These are phyloP conservation scores for Penicillium riverlandense DNA, from an alignment of 495 filamentous ascomycete species.

Conservation along the genomic window DNA sequence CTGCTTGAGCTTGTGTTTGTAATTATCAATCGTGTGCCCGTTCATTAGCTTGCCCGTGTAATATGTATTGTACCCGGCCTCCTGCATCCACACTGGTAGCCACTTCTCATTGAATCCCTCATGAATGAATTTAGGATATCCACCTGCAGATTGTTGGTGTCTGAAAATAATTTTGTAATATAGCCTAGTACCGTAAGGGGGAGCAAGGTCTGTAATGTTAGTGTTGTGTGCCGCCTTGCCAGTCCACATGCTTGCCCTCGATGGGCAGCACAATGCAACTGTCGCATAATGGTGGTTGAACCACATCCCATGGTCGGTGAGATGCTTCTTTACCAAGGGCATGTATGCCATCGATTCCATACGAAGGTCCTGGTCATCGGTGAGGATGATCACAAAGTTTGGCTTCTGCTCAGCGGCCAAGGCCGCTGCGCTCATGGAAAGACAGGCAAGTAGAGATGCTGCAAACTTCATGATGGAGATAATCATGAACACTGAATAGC, in stretches of 20 bases:
- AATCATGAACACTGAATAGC: not conserved
- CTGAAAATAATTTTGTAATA: not conserved
- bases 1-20: conserved; percentile 13
- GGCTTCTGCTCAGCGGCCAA: conserved; percentile 9
- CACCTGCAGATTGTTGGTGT: conserved; percentile 28
- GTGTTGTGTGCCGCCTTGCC: conserved; percentile 56
- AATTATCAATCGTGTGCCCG: conserved; percentile 43
- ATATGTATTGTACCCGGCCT: conserved; percentile 55
- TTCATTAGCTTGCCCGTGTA: conserved; percentile 62
- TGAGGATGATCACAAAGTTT: conserved; percentile 53
- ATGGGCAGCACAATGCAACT: conserved; percentile 49
- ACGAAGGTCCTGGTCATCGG: conserved; percentile 53
- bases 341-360: conserved; percentile 48
- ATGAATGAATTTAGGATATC: conserved; percentile 53
- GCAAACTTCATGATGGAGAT: not conserved
- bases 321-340: conserved; percentile 35
- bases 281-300: conserved; percentile 45
- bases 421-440: not conserved
- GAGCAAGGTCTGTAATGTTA: conserved; percentile 52
- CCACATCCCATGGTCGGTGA: conserved; percentile 36
- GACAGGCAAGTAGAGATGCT: not conserved
- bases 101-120: conserved; percentile 52
- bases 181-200: conserved; percentile 44
- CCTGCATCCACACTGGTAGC: conserved; percentile 54
- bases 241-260: conserved; percentile 45